Base-by-base conservation (phyloP, 208 protist genomes). In the Leptomonas pyrrhocoris region DNA sequence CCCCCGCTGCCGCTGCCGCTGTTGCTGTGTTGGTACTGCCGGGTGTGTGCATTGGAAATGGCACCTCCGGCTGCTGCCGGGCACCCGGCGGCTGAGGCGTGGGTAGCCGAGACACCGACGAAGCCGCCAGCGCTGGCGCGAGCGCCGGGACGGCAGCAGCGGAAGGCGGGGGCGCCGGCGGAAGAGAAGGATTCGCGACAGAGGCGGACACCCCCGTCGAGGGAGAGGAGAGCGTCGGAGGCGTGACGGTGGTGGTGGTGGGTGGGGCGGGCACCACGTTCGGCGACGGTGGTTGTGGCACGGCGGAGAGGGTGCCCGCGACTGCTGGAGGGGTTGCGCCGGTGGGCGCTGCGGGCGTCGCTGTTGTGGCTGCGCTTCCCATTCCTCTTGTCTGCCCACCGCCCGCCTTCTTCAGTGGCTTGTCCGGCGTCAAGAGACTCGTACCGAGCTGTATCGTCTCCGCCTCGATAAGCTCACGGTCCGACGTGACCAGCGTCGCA, bases 341-440 rank as follows among this genome's bases (percentile, higher is more conserved):
- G 9, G 51, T 28, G 16, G 31, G n/a, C 9, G 65, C 48, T 53
- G 43, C 38, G 6, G 54, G 21, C 0, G 43, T 23, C 4, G 36
- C 31, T 30, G 42, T 25, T 4, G 16, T 48, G 43, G 43, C 16
- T 3, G 43, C 38, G n/a, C n/a, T n/a, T n/a, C n/a, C n/a, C n/a
- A n/a, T 38, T 38, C 7, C 34, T 38, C 9, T 38, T 9, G 9
- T 3, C 34, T 38, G 34, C 34, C 34, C 34, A 38, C 34, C 34
- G 34, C 36, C 51, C 15, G 5, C 62, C 68, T 80, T 76, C 71
- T 40, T 69, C 15, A 69, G 60, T 0, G 65, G 27, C 15, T 80
- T 81, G 48, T 81, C 75, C 8, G 84, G 85, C 16, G 86, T 78
- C 19, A 95, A 71, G 9, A 92, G 71, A 63, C 87, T 95, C 38